Evolutionary conservation across 805 yeast genomes (phyloP).

Genomic region (Kurtzmaniella fragi): DNA sequence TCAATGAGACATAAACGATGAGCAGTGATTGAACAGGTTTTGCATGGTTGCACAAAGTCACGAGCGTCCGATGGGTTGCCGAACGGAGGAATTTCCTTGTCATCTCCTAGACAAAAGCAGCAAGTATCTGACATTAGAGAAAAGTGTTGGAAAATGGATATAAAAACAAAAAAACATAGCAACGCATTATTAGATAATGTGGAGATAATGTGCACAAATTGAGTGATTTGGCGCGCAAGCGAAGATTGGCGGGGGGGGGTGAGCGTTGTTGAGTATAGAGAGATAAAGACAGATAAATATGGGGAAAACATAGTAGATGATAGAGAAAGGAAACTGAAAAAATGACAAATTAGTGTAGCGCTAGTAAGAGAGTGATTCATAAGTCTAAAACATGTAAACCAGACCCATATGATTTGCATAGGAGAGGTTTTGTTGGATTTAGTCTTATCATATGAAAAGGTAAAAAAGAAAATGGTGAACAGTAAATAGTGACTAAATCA

Average conservation of each 20-base stretch:
- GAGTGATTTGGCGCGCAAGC: neutral
- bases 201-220: neutral
- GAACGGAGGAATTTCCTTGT: slow-evolving; percentile 35
- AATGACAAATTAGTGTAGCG: no score
- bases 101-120: slow-evolving; percentile 37
- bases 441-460: no score
- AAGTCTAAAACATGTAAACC: no score
- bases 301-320: neutral
- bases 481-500: no score
- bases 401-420: no score
- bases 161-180: neutral
- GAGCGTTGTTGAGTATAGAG: neutral
- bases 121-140: slow-evolving; percentile 15
- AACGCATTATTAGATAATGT: no score
- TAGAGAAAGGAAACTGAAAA: no score
- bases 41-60: slow-evolving; percentile 33
- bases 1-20: slow-evolving; percentile 37
- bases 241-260: neutral
- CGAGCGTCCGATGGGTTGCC: slow-evolving; percentile 29
- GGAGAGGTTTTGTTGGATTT: no score
- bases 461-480: no score
- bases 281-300: neutral
- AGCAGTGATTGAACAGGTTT: slow-evolving; percentile 30
- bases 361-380: no score
- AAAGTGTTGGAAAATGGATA: neutral